phyloP scores from a whole-genome alignment of 345 rosid genomes.

The Pistacia integerrima region DNA sequence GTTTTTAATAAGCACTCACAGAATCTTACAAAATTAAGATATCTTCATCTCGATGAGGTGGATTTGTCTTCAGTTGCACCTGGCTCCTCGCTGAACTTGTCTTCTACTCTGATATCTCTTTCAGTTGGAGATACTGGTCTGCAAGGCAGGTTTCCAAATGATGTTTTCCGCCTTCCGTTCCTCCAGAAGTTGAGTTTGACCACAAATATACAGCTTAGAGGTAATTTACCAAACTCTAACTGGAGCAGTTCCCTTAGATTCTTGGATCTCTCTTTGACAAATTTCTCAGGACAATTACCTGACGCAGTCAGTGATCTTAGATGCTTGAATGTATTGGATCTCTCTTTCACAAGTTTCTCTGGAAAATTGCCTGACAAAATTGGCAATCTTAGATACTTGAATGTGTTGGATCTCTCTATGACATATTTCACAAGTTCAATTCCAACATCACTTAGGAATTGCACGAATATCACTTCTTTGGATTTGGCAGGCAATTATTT shows the following conservation, averaged over 20 bases:
- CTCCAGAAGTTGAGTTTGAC: neutral
- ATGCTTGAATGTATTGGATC: neutral
- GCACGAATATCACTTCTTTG: too few species aligned
- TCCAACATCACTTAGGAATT: neutral
- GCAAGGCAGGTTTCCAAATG: slow-evolving; percentile 17
- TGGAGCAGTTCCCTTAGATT: neutral
- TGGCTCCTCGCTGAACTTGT: slow-evolving; percentile 14
- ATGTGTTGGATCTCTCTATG: neutral
- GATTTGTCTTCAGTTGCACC: neutral
- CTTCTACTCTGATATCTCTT: slow-evolving; percentile 15
- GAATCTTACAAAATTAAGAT: slow-evolving; percentile 15
- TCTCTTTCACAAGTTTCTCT: neutral
- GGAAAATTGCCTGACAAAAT: neutral
- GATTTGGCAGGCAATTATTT: too few species aligned
- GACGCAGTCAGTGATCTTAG: neutral
- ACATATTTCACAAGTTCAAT: neutral
- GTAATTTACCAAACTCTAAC: neutral
- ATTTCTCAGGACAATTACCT: neutral
- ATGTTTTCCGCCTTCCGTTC: slow-evolving; percentile 9
- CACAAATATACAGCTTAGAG: neutral
- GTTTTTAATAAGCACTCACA: neutral
- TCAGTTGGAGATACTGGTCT: neutral
- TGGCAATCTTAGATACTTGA: neutral
- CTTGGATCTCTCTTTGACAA: neutral
- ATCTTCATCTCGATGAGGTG: neutral